A percentile compares a stretch with the other conserved stretches of the same genome.
phyloP scores from a whole-genome alignment of 805 yeast species.

The Torulaspora quercuum region DNA sequence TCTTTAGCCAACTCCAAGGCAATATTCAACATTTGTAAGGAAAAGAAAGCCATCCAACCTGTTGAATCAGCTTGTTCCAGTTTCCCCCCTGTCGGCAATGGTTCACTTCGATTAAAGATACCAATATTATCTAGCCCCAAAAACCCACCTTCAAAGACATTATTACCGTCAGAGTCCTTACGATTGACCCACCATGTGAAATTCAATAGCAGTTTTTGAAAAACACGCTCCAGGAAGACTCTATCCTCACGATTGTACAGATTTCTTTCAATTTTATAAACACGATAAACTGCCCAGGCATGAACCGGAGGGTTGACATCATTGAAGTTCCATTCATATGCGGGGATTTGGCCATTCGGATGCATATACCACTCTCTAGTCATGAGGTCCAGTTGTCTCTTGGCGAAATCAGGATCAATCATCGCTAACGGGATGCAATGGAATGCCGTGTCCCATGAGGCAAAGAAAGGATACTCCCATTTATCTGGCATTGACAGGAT shows the following conservation, averaged over 20 bases:
- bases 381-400: constrained; percentile 77
- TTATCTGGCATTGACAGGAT: constrained; percentile 87
- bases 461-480: constrained; percentile 95
- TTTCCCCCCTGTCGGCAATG: constrained; percentile 86
- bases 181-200: constrained; percentile 98
- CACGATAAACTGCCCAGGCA: constrained; percentile 91
- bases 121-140: constrained; percentile 92
- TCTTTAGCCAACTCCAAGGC: constrained; percentile 85
- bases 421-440: constrained; percentile 90
- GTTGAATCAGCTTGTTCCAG: constrained; percentile 94
- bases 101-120: constrained; percentile 87
- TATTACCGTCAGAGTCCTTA: constrained; percentile 80
- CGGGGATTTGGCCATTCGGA: constrained; percentile 96
- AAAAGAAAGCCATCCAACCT: constrained; percentile 96
- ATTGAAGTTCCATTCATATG: constrained; percentile 92
- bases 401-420: constrained; percentile 91
- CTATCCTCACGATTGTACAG: constrained; percentile 78
- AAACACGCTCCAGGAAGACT: constrained; percentile 83
- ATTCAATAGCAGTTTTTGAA: constrained; percentile 82
- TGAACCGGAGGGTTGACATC: constrained; percentile 98
- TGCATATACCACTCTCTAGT: constrained; percentile 97
- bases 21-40: constrained; percentile 86
- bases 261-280: constrained; percentile 81
- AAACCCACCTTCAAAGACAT: constrained; percentile 92
- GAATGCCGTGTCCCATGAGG: constrained; percentile 96